Evolutionary conservation across 2,329 filamentous ascomycete genomes (phyloP).

Genomic region (Fusarium anguioides): DNA sequence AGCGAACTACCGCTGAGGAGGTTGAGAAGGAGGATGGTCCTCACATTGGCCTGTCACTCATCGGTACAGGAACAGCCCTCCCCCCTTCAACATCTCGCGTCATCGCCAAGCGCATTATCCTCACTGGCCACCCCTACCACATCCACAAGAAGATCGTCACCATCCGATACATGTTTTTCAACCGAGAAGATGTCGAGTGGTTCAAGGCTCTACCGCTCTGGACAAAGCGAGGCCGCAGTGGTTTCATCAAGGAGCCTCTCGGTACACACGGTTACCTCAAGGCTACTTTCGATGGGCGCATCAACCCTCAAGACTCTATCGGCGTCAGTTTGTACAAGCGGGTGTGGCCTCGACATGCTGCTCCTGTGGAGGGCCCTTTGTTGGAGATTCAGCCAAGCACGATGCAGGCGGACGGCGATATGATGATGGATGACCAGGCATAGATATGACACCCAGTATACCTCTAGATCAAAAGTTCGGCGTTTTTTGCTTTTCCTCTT

Average conservation of each 20-base stretch:
- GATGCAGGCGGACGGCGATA: conserved; percentile 45
- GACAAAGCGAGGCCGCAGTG: conserved; percentile 88
- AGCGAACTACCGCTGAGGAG: conserved; percentile 62
- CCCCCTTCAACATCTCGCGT: conserved; percentile 81
- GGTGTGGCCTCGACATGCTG: conserved; percentile 80
- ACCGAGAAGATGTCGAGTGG: conserved; percentile 93
- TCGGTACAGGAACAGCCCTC: conserved; percentile 88
- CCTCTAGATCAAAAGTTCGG: conserved; percentile 46
- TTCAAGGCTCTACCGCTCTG: conserved; percentile 97
- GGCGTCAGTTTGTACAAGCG: conserved; percentile 91
- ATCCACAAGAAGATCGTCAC: conserved; percentile 99
- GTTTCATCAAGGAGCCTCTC: conserved; percentile 92
- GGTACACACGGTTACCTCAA: conserved; percentile 99
- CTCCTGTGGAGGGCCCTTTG: conserved; percentile 57
- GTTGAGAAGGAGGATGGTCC: conserved; percentile 56
- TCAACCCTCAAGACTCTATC: conserved; percentile 95
- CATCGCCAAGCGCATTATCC: conserved; percentile 90
- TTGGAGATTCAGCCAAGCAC: conserved; percentile 50
- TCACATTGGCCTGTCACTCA: conserved; percentile 71
- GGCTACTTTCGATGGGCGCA: conserved; percentile 94
- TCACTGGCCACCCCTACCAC: conserved; percentile 97
- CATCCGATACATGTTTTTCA: conserved; percentile 99
- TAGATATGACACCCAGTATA: conserved; percentile 46
- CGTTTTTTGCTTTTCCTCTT: conserved; percentile 35
- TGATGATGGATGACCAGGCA: conserved; percentile 51